Evolutionary conservation across 352 stramenopile genomes (phyloP), one percentile per base, ranked within the genome.

Genomic region (Thraustochytrium striatum): DNA sequence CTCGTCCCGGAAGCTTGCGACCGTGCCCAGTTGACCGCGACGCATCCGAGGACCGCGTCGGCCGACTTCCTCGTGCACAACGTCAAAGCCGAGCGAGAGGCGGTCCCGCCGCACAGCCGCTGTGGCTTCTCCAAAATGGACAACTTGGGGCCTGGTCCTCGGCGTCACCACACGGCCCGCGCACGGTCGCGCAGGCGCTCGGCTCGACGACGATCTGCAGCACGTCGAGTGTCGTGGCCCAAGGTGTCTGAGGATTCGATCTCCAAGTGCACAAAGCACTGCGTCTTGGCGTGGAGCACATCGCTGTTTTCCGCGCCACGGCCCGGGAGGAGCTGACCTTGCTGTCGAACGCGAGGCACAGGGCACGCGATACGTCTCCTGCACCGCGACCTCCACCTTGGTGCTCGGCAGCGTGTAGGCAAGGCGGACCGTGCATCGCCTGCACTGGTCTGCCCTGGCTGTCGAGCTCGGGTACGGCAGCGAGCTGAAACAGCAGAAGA

Each of bases 61-160:
- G 13, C 44, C 65, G 13, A 28, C 47, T 35, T 30, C 16, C 25
- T 19, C 19, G 11, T 39, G 43, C 41, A 9, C 52, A 0, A 75
- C 50, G 21, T 75, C 65, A 50, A 75, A 75, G 50, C 65, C 65
- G 21, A 61, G 44, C 35, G 65, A 75, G 36, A 75, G 41, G 30
- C 65, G 43, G 8, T 75, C 65, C 65, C 65, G 0, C 39, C 65
- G 28, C 61, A 30, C 44, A 75, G 43, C 9, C 30, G 44, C 3
- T 25, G 41, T 9, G 65, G 44, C 9, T 61, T 25, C 21, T 61
- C 50, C 25, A 38, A 58, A 3, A 43, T 52, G 11, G 25, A 43
- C 38, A 55, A 5, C 8, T 1, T 3, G 7, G 32, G 30, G 7
- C 5, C 19, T 43, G 59, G 16, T 70, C 38, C 7, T 70, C 38